These are phyloP conservation scores for Amaranthus palmeri DNA, from an alignment of 148 eudicot species.

Conservation along the genomic window DNA sequence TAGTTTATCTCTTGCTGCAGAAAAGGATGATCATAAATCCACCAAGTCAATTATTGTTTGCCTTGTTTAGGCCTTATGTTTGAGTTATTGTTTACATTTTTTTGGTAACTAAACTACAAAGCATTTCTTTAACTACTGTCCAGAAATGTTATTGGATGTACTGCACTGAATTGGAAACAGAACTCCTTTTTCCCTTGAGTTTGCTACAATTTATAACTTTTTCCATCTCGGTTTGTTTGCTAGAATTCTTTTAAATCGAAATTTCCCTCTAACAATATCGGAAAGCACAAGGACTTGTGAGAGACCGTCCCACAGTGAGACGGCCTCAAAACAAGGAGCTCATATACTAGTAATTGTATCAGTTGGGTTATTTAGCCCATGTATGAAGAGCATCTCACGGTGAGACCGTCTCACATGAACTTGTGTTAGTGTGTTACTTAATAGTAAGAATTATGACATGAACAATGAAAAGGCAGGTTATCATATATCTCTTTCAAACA, in stretches of 20 bases:
- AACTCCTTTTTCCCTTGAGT: background rate
- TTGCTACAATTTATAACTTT: background rate
- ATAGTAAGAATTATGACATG: too few species aligned
- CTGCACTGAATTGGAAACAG: background rate
- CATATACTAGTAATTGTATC: too few species aligned
- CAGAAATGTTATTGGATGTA: background rate
- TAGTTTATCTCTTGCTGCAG: background rate
- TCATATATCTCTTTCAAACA: background rate
- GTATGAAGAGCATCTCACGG: too few species aligned
- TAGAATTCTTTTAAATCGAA: too few species aligned
- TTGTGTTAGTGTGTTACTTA: too few species aligned
- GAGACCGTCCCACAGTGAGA: too few species aligned
- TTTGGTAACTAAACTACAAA: background rate
- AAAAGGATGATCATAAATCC: background rate
- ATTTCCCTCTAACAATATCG: too few species aligned
- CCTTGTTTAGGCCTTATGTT: background rate
- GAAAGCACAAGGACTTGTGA: too few species aligned
- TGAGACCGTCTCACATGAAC: too few species aligned
- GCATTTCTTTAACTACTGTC: background rate
- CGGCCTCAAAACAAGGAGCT: too few species aligned
- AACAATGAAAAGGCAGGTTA: background rate
- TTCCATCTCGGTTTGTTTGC: too few species aligned
- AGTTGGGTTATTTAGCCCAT: too few species aligned
- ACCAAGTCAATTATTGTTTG: background rate
- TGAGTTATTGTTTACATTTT: background rate